Conservation (phyloP, 805 yeast species). For the Yarrowia sp. region DNA sequence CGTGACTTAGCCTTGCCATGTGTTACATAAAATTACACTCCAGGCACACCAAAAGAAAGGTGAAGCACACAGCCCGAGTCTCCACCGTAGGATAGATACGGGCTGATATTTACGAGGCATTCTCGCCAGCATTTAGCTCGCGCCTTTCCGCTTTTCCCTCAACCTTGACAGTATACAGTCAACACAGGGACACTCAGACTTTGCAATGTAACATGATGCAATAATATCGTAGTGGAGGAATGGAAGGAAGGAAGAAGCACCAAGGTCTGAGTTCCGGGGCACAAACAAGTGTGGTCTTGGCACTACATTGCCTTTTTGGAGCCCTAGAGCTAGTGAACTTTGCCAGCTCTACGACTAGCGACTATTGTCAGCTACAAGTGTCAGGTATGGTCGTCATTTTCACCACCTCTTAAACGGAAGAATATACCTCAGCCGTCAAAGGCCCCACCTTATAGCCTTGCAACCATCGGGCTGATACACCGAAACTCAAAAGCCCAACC, state of each 20-base stretch:
- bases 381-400: no score
- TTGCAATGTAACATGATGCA: slow-evolving; percentile 11
- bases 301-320: neutral
- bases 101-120: no score
- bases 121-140: no score
- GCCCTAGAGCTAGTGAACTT: no score
- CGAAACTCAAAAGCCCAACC: neutral
- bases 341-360: no score
- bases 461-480: neutral
- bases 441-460: no score
- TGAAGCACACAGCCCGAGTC: neutral
- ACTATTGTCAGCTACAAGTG: no score
- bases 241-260: neutral
- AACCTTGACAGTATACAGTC: neutral
- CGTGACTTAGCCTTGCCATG: slow-evolving; percentile 2
- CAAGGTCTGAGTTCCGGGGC: slow-evolving; percentile 13
- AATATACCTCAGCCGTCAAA: no score
- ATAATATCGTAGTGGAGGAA: neutral
- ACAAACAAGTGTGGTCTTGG: slow-evolving; percentile 6
- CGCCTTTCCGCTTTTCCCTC: no score
- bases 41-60: slow-evolving; percentile 13
- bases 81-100: no score
- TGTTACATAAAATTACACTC: slow-evolving; percentile 19
- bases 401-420: no score
- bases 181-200: neutral